Base-by-base conservation (phyloP, 371 early-diverging fungal genomes). In the Mortierella sp. region DNA sequence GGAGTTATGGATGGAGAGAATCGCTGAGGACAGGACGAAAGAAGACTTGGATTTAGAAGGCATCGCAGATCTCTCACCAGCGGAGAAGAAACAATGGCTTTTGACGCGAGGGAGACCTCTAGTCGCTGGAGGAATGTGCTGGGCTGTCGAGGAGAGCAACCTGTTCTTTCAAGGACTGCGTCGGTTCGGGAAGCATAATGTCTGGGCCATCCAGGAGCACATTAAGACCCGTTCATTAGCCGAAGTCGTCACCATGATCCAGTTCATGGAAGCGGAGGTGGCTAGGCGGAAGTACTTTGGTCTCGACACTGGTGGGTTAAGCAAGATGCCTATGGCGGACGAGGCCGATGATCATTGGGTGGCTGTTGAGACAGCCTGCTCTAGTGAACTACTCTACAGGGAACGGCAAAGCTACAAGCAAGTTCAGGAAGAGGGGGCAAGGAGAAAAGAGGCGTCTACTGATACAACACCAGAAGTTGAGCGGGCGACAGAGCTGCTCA, bases 131-230 rank as follows among this genome's bases (percentile, higher is more conserved):
- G 76, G 76, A 15, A 75, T 75, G 76, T 14, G 17, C 1, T 75
- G 76, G 76, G 56, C 69, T 0, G 39, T 26, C 0, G 69, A 69
- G 31, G 76, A 75, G 12, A 37, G 64, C 30, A 52, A 75, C 34
- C 41, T 63, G 19, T 75, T 75, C 42, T 69, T 60, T 23, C 69
- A 69, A 15, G 76, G 64, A 17, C 43, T 75, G 12, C 56, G 69
- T 14, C 49, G 76, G 32, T 75, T 75, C 37, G 76, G 76, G 6
- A 75, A 64, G 32, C 76, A 75, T 32, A 75, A 75, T 27, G 61
- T 75, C 5, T 75, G 76, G 76, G 76, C 76, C 12, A 60, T 75
- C 1, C 57, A 60, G 42, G 76, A 68, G 24, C 64, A 69, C 17
- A 21, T 75, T 50, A 64, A 50, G 28, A 60, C 56, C 7, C 60